Evolutionary conservation across 345 rosid genomes (phyloP), one percentile per base, ranked within the genome.

Genomic region (Atalantia buxifolia): DNA sequence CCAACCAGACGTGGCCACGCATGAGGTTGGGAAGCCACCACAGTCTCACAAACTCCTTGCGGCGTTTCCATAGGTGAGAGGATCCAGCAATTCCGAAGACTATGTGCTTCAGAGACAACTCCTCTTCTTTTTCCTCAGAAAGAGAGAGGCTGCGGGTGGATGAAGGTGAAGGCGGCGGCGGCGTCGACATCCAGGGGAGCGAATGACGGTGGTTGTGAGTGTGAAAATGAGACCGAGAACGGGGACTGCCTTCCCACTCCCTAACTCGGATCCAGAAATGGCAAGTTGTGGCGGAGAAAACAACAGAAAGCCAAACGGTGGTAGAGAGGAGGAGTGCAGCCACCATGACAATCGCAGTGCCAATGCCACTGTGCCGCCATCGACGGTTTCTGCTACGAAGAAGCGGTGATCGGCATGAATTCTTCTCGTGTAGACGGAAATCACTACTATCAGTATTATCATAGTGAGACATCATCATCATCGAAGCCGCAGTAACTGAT

Each of bases 51-150:
- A 91, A 90, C 81, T 95, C 96, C 84, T 89, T 91, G 19, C 99
- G 89, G 1, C 82, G 88, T 71, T 87, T 84, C 99, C 98, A 95
- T 7, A 95, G 86, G 83, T 84, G 90, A 14, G 97, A 88, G 36
- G 93, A 95, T 77, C 96, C 94, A 0, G 99, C 99, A 33, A 95
- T 93, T n/a, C 99, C 99, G 63, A 95, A 95, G 70, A 95, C 80
- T 67, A 95, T 81, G 76, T 93, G 92, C 18, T 82, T 69, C 75
- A 89, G 79, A 28, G 83, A 75, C 42, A 88, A 67, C 69, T 80
- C 82, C 67, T 81, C 82, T 50, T 65, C 77, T 53, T 45, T 67
- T 30, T 31, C 24, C 66, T 85, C 87, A 59, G 50, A 45, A 45
- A 45, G 18, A 53, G 81, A 83, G 21, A 87, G 88, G 83, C 69